Evolutionary conservation across 306 rosid genomes (phyloP), one percentile per base, ranked within the genome.

Genomic region (Rosa persica): DNA sequence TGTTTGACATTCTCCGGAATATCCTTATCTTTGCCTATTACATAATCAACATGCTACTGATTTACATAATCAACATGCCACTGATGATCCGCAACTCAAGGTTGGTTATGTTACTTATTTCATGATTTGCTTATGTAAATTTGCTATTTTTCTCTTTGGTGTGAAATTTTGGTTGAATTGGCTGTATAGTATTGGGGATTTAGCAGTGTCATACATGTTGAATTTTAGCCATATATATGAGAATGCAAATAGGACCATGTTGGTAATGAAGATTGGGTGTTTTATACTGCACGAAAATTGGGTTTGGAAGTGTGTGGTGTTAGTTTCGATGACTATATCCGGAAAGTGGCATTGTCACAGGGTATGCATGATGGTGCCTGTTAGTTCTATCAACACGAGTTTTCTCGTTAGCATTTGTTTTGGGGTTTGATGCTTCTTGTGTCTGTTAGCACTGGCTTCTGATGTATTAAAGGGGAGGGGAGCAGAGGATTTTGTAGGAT

Each of bases 291-390:
- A 0, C 74, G 97, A 42, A 94, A 94, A 75, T 86, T 96, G 2
- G 82, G 88, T 64, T 83, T 92, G 80, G 95, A 92, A 86, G 85
- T 89, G 0, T 94, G 88, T 73, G 97, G 89, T 82, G 87, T 94
- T 36, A 55, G 90, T 64, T 94, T 94, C 9, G 97, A 94, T 79
- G 93, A 83, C 75, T 96, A 75, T 22, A 91, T 97, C 6, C 95
- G 88, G 0, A 94, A 94, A 83, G 95, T 94, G 83, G 98, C 97
- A 0, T 72, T 94, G 86, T 97, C 97, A 0, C 97, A 92, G 80
- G 97, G 48, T 44, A 10, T 44, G 98, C 22, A 75, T 84, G 85
- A 94, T 94, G 98, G 88, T 84, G 36, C 36, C 36, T 30, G 36
- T 30, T 30, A 3, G 49, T 82, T 92, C 97, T 30, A 30, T 30